These are phyloP conservation scores for Coniochaeta sp. DNA, from an alignment of 2,329 filamentous ascomycete species.

Conservation along the genomic window DNA sequence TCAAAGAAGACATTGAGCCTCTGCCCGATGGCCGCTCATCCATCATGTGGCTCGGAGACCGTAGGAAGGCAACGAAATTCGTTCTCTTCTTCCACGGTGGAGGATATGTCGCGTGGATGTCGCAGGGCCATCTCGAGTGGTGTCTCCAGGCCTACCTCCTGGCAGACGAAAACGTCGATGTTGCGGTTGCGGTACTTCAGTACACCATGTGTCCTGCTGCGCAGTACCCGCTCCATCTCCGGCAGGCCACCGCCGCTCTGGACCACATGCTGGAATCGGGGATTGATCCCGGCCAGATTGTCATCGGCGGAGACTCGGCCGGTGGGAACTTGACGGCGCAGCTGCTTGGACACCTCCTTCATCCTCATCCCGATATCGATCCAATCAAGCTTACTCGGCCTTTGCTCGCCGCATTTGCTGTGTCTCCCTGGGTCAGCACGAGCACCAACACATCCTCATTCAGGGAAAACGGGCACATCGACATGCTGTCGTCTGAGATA, in stretches of 20 bases:
- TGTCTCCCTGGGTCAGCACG: slow-evolving; percentile 25
- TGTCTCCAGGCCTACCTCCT: slow-evolving; percentile 18
- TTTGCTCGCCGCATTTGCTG: slow-evolving; percentile 23
- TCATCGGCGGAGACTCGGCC: slow-evolving; percentile 29
- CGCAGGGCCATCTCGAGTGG: slow-evolving; percentile 18
- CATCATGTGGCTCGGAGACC: slow-evolving; percentile 22
- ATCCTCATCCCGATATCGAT: slow-evolving; percentile 18
- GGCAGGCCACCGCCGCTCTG: slow-evolving; percentile 24
- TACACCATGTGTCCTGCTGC: slow-evolving; percentile 25
- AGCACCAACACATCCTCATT: slow-evolving; percentile 15
- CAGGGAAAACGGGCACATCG: slow-evolving; percentile 18
- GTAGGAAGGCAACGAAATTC: slow-evolving; percentile 16
- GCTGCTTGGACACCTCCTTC: slow-evolving; percentile 24
- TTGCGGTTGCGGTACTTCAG: slow-evolving; percentile 25
- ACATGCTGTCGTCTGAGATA: slow-evolving; percentile 22
- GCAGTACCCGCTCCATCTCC: slow-evolving; percentile 23
- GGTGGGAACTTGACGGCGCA: slow-evolving; percentile 27
- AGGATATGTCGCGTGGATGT: slow-evolving; percentile 17
- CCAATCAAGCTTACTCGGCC: slow-evolving; percentile 17
- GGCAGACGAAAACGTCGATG: slow-evolving; percentile 9
- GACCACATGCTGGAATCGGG: slow-evolving; percentile 21
- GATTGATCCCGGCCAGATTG: slow-evolving; percentile 20
- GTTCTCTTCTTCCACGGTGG: slow-evolving; percentile 24
- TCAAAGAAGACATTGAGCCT: slow-evolving; percentile 10
- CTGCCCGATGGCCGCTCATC: slow-evolving; percentile 15